Evolutionary conservation across 352 stramenopile genomes (phyloP).

Genomic region (Phytophthora pinifolia): DNA sequence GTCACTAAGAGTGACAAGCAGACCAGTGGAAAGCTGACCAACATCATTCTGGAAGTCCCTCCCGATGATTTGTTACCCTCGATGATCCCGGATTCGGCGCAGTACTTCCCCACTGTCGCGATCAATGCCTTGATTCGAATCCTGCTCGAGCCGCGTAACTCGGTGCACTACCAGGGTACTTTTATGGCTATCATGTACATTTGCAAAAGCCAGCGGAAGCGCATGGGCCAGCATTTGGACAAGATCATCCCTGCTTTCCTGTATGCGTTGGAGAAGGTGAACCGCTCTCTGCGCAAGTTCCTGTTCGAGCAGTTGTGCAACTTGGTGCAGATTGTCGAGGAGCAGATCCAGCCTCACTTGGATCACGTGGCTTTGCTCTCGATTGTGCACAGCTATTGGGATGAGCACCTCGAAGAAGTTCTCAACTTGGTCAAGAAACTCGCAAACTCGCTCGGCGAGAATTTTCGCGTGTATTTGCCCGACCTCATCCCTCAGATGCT

Average conservation of each 20-base stretch:
- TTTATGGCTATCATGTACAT: slow-evolving; percentile 99
- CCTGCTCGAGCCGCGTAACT: slow-evolving; percentile 95
- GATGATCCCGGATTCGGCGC: slow-evolving; percentile 85
- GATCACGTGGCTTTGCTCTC: slow-evolving; percentile 83
- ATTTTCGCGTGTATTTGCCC: slow-evolving; percentile 89
- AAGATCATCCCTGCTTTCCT: slow-evolving; percentile 98
- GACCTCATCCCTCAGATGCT: slow-evolving; percentile 89
- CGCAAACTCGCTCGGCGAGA: slow-evolving; percentile 78
- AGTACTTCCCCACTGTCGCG: slow-evolving; percentile 97
- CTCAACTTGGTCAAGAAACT: slow-evolving; percentile 97
- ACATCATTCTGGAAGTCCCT: slow-evolving; percentile 61
- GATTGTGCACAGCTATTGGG: slow-evolving; percentile 84
- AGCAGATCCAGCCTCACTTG: slow-evolving; percentile 94
- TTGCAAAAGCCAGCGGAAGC: slow-evolving; percentile 95
- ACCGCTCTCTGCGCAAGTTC: slow-evolving; percentile 91
- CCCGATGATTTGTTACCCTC: slow-evolving; percentile 79
- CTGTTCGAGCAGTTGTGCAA: slow-evolving; percentile 96
- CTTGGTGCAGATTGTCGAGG: slow-evolving; percentile 96
- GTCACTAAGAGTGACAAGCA: slow-evolving; percentile 74
- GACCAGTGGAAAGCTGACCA: slow-evolving; percentile 62
- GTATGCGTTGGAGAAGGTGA: slow-evolving; percentile 90
- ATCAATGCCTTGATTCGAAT: slow-evolving; percentile 98
- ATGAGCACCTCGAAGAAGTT: slow-evolving; percentile 95
- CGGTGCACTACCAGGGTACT: slow-evolving; percentile 96
- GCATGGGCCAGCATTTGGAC: slow-evolving; percentile 94